phyloP scores from a whole-genome alignment of 345 rosid species.

The Salix exigua region DNA sequence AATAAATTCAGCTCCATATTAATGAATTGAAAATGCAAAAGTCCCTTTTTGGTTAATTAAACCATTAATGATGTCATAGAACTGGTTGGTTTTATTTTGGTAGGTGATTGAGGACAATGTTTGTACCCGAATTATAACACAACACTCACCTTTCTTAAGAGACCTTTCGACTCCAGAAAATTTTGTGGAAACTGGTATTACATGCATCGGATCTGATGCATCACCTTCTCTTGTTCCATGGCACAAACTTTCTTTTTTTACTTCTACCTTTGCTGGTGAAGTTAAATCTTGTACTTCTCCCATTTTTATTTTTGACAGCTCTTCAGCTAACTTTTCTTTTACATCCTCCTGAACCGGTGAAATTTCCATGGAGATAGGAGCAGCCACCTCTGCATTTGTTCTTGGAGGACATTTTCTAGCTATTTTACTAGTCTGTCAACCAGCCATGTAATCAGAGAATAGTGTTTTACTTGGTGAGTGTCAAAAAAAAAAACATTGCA shows the following conservation, averaged over 20 bases:
- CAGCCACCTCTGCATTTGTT: constrained; percentile 30
- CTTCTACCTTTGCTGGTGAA: constrained; percentile 30
- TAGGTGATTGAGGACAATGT: background rate
- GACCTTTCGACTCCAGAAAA: constrained; percentile 12
- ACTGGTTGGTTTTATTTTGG: background rate
- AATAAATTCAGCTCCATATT: background rate
- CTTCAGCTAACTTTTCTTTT: constrained; percentile 63
- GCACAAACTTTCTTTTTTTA: constrained; percentile 19
- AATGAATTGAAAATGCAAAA: background rate
- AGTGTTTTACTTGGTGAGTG: constrained; percentile 1
- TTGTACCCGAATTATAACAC: background rate
- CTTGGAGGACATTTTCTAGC: constrained; percentile 31
- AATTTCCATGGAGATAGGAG: constrained; percentile 31
- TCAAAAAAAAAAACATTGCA: background rate
- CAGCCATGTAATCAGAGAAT: constrained; percentile 13
- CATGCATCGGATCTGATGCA: constrained; percentile 14
- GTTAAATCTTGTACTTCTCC: constrained; percentile 38
- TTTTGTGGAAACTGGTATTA: constrained; percentile 10
- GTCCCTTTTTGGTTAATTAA: background rate
- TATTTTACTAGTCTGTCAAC: constrained; percentile 46
- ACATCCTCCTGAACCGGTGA: constrained; percentile 43
- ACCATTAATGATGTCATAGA: background rate
- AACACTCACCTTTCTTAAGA: constrained; percentile 32
- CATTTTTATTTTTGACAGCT: constrained; percentile 68
- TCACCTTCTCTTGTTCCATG: constrained; percentile 18